Conservation (phyloP, 2,329 filamentous ascomycete genomes). For the Huntiella bhutanensis region DNA sequence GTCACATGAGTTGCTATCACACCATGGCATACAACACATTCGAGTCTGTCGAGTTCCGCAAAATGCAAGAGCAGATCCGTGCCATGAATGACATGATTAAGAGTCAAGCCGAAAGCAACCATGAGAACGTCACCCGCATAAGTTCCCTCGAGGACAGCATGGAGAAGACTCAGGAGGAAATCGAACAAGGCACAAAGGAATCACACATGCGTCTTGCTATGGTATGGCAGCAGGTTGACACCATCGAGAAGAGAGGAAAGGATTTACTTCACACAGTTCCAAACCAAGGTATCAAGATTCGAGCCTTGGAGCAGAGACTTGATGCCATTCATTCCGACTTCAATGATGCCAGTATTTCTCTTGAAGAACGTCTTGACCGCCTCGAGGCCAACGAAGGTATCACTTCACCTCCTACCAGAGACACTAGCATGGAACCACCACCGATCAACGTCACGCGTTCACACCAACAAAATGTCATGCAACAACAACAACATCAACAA, state of each 20-base stretch:
- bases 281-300: conserved; percentile 4
- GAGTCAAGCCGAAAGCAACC: conserved; percentile 19
- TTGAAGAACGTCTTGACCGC: conserved; percentile 36
- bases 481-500: background rate
- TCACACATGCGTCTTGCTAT: conserved; percentile 35
- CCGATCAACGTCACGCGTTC: background rate
- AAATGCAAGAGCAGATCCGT: conserved; percentile 27
- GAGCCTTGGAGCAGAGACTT: conserved; percentile 6
- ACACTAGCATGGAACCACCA: background rate
- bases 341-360: conserved; percentile 28
- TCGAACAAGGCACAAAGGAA: conserved; percentile 32
- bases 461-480: background rate
- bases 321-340: conserved; percentile 24
- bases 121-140: conserved; percentile 25
- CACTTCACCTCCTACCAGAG: background rate
- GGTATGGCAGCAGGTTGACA: conserved; percentile 32
- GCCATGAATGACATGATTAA: conserved; percentile 26
- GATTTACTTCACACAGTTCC: conserved; percentile 11
- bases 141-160: conserved; percentile 34
- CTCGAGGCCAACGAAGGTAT: conserved; percentile 18
- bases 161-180: conserved; percentile 32
- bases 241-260: conserved; percentile 21
- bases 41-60: conserved; percentile 28
- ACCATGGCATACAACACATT: conserved; percentile 27
- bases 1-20: conserved; percentile 41